Evolutionary conservation across 768 basidiomycete genomes (phyloP).

Genomic region (Pulveroboletus sp.): DNA sequence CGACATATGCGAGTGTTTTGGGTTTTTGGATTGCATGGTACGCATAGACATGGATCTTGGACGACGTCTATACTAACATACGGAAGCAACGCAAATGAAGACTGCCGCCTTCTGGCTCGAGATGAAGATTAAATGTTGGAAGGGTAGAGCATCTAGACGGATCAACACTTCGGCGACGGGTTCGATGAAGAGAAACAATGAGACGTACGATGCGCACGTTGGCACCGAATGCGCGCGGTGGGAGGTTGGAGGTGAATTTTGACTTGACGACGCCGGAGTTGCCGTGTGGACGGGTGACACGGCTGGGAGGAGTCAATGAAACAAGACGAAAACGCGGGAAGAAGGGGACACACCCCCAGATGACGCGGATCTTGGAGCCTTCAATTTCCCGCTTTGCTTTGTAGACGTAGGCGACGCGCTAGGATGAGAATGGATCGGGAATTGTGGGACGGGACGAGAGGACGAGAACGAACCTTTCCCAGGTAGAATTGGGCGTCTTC

Average conservation of each 20-base stretch:
- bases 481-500: constrained; percentile 98
- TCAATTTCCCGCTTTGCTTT: constrained; percentile 91
- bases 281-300: constrained; percentile 91
- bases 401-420: constrained; percentile 99
- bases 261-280: constrained; percentile 93
- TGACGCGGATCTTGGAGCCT: constrained; percentile 94
- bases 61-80: too few species aligned
- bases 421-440: constrained; percentile 6
- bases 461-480: constrained; percentile 72
- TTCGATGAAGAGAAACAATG: too few species aligned
- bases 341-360: constrained; percentile 79
- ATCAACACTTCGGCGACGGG: too few species aligned
- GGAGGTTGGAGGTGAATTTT: constrained; percentile 94
- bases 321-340: too few species aligned
- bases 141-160: too few species aligned
- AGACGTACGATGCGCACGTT: constrained; percentile 78
- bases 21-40: too few species aligned
- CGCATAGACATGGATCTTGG: too few species aligned
- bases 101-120: too few species aligned
- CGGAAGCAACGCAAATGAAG: too few species aligned
- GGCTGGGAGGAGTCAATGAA: constrained; percentile 48
- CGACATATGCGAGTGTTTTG: too few species aligned
- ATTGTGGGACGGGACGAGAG: background rate
- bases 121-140: too few species aligned
- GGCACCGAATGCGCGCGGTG: constrained; percentile 92